Percentiles rank a stretch among this genome's conserved stretches.
Conservation (phyloP, 2,329 filamentous ascomycete species). For the Penicillium griseofulvum region DNA sequence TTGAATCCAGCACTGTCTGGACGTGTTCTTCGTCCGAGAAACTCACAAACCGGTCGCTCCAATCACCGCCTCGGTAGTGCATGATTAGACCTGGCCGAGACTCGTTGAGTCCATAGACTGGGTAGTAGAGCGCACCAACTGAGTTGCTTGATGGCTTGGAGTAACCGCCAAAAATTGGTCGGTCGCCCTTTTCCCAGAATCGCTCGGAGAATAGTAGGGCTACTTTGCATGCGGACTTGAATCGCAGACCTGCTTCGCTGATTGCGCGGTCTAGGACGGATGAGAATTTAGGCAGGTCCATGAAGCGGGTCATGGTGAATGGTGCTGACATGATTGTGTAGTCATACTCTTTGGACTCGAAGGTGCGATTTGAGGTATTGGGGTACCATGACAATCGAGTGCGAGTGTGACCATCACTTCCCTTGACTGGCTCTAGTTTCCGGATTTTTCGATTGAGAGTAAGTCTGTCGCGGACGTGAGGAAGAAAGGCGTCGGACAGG, state of each 20-base stretch:
- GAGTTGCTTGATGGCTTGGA: conserved; percentile 24
- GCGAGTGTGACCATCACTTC: conserved; percentile 7
- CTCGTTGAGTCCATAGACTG: conserved; percentile 32
- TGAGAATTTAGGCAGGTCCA: conserved; percentile 39
- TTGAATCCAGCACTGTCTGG: conserved; percentile 27
- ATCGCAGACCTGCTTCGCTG: conserved; percentile 28
- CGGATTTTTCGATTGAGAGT: conserved; percentile 25
- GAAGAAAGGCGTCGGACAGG: conserved; percentile 37
- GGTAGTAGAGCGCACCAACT: conserved; percentile 33
- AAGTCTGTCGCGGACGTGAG: conserved; percentile 28
- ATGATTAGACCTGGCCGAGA: conserved; percentile 34
- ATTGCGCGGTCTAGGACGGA: conserved; percentile 23
- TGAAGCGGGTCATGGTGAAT: conserved; percentile 39
- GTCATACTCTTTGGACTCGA: conserved; percentile 35
- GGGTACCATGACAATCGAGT: conserved; percentile 26
- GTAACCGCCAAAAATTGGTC: conserved; percentile 33
- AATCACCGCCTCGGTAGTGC: conserved; percentile 32
- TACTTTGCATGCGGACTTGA: conserved; percentile 35
- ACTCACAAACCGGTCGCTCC: conserved; percentile 32
- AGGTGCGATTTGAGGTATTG: conserved; percentile 21
- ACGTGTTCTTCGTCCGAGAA: conserved; percentile 30
- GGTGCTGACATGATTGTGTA: conserved; percentile 41
- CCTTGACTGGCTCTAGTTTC: conserved; percentile 19
- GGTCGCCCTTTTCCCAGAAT: conserved; percentile 34
- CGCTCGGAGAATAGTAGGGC: conserved; percentile 32